These are phyloP conservation scores for Rhizopus arrhizus DNA, from an alignment of 371 early-diverging fungal species.

Conservation along the genomic window DNA sequence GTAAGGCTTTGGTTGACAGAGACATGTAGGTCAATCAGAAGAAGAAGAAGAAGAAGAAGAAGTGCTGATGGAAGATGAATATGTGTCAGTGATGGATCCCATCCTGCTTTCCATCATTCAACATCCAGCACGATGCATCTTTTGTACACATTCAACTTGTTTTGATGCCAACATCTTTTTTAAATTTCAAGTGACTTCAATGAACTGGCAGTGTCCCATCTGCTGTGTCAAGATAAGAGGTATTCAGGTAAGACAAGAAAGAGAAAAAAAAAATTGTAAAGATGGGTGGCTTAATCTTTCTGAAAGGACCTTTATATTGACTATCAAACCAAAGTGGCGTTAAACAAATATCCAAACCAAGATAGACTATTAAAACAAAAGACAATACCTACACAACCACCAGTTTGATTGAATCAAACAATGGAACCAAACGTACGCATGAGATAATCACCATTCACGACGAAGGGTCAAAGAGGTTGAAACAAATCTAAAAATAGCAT, in stretches of 20 bases:
- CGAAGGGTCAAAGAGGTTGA: background rate
- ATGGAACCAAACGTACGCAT: background rate
- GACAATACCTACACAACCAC: conserved; percentile 9
- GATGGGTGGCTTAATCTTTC: background rate
- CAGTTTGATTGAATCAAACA: background rate
- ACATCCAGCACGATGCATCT: conserved; percentile 43
- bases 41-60: conserved; percentile 23
- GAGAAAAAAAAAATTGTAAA: too few relatives aligned
- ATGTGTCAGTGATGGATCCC: conserved; percentile 41
- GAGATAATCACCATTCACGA: conserved; percentile 10
- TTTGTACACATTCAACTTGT: conserved; percentile 43
- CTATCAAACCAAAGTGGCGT: conserved; percentile 20
- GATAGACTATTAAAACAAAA: conserved; percentile 19
- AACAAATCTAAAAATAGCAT: conserved; percentile 4
- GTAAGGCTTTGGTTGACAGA: background rate
- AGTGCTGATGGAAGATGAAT: conserved; percentile 31
- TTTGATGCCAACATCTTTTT: conserved; percentile 39
- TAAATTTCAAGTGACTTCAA: conserved; percentile 17
- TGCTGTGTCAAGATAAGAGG: conserved; percentile 33
- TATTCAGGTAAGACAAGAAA: conserved; percentile 21
- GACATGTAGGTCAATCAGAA: background rate
- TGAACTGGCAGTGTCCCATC: conserved; percentile 33
- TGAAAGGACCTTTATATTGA: conserved; percentile 31
- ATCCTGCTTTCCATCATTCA: conserved; percentile 33
- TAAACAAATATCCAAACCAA: conserved; percentile 22